Base-by-base conservation (phyloP, 2,329 filamentous ascomycete genomes). In the Penicillium vulpinum region DNA sequence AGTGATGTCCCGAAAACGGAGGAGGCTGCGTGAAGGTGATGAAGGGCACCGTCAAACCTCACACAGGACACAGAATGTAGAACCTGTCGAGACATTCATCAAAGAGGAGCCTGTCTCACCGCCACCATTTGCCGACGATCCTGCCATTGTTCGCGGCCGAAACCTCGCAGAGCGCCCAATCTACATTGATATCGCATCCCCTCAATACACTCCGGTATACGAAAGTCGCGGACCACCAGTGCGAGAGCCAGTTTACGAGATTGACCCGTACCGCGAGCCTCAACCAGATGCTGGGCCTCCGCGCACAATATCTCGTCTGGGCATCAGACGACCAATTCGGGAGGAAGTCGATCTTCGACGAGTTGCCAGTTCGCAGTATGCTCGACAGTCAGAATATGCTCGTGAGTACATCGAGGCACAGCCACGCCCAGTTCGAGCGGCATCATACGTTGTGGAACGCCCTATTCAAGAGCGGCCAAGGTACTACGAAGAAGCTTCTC, bases 71-170 rank as follows among this genome's bases (percentile, higher is more conserved):
- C 71, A 70, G 50, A 70, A 70, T 55, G 64, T 64, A 51, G 70
- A 70, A 22, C 73, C 77, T 58, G 72, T 68, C 28, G 81, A 81
- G 54, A 75, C 82, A 9, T 81, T 80, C 61, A 85, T 88, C 68
- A 88, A 87, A 67, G 80, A 84, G 62, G 85, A 88, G 66, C 84
- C 85, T 8, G 74, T 85, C 18, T 87, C 85, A 13, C 85, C 85
- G 21, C 83, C 83, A 40, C 81, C 82, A 1, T 82, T 86, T 58
- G 72, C 78, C 50, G 75, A 77, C 60, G 70, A 73, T 24, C 71
- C 73, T 31, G 67, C 75, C 48, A 69, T 77, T 54, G 72, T 73
- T 44, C 67, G 69, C 55, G 62, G 57, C 40, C 72, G 70, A 45
- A 67, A 61, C 28, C 68, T 71, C 50, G 74, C 76, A 52, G 74